Evolutionary conservation across 2,329 filamentous ascomycete genomes (phyloP).

Genomic region (Aureobasidium mangrovei): DNA sequence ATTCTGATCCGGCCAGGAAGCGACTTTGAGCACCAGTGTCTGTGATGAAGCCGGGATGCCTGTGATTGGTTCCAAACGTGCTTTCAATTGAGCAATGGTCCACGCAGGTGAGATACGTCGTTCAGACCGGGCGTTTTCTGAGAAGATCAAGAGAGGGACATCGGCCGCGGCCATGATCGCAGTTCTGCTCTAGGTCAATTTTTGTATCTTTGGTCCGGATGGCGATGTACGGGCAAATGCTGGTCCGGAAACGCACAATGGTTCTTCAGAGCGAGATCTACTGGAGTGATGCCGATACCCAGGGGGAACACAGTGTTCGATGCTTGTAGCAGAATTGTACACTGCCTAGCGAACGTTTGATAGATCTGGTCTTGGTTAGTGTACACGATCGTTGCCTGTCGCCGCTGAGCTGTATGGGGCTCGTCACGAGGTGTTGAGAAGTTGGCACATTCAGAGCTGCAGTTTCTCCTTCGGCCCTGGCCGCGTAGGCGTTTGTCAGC

Average conservation of each 20-base stretch:
- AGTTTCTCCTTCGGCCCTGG: background rate
- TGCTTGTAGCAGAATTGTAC: background rate
- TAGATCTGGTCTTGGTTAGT: background rate
- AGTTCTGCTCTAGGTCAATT: background rate
- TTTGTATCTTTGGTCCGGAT: background rate
- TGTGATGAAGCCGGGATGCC: slow-evolving; percentile 79
- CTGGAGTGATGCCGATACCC: background rate
- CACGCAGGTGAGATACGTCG: slow-evolving; percentile 87
- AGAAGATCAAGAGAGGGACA: slow-evolving; percentile 65
- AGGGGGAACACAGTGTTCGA: background rate
- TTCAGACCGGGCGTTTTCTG: slow-evolving; percentile 72
- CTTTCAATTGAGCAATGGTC: slow-evolving; percentile 75
- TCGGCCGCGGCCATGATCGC: slow-evolving; percentile 48
- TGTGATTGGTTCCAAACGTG: slow-evolving; percentile 84
- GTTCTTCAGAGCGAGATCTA: background rate
- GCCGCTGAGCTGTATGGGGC: background rate
- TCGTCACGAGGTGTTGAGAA: background rate
- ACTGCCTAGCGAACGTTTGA: background rate
- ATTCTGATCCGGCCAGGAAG: slow-evolving; percentile 52
- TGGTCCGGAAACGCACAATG: background rate
- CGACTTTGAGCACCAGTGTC: slow-evolving; percentile 61
- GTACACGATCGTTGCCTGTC: background rate
- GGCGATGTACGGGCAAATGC: background rate
- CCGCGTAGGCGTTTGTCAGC: background rate
- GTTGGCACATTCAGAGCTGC: background rate